phyloP scores from a whole-genome alignment of 306 rosid species.

The Prunus mira region DNA sequence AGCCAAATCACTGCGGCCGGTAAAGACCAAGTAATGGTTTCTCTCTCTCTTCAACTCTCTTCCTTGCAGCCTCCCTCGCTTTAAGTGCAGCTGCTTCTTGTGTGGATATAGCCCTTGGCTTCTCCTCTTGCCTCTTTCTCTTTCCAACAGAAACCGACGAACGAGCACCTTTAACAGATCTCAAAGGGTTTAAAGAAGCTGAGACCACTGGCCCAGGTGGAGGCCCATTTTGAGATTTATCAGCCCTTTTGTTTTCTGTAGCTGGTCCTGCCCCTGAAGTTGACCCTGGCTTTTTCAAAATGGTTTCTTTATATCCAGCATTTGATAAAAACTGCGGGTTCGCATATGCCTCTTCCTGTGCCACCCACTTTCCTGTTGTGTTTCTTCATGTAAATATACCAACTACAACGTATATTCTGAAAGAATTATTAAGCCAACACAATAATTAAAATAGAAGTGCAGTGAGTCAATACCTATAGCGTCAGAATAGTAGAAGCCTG shows the following conservation, averaged over 20 bases:
- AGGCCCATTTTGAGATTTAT: constrained; percentile 39
- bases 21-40: constrained; percentile 89
- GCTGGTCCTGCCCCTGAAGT: constrained; percentile 38
- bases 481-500: constrained; percentile 90
- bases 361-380: constrained; percentile 90
- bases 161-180: constrained; percentile 66
- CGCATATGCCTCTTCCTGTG: constrained; percentile 88
- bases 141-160: constrained; percentile 79
- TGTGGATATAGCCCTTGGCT: constrained; percentile 55
- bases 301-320: constrained; percentile 36
- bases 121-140: constrained; percentile 72
- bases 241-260: constrained; percentile 34
- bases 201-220: constrained; percentile 68
- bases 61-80: constrained; percentile 98
- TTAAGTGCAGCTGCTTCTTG: constrained; percentile 92
- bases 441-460: constrained; percentile 1
- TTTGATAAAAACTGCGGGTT: constrained; percentile 62
- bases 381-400: constrained; percentile 30
- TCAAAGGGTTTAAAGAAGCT: constrained; percentile 56
- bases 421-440: not conserved
- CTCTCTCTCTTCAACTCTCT: constrained; percentile 87
- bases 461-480: constrained; percentile 54
- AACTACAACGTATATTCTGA: constrained; percentile 5
- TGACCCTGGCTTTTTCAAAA: constrained; percentile 38
- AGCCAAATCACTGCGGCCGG: constrained; percentile 48